Base-by-base conservation (phyloP, 768 basidiomycete species). In the Xerocomellus amylosporus region DNA sequence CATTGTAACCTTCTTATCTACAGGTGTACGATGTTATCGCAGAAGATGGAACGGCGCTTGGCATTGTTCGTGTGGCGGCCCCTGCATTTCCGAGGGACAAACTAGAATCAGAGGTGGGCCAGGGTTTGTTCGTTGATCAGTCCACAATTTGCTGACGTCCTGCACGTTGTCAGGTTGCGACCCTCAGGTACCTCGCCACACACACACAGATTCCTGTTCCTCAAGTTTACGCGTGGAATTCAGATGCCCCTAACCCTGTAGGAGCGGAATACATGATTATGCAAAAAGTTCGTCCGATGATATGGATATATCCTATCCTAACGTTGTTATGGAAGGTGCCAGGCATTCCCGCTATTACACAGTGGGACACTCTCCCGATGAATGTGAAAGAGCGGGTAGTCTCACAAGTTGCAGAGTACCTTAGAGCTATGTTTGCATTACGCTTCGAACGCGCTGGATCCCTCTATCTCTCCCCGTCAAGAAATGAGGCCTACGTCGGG, bases 61-160 rank as follows among this genome's bases (percentile, higher is more conserved):
- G 42, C 12, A 20, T 41, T 9, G 49, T 50, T 31, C 49, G 49
- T 22, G 49, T 50, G 2, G 33, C 51, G 14, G 43, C 51, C 13
- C 44, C 43, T 28, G 43, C 44, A 10, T 52, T 52, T 52, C 44
- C 44, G 12, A 39, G 14, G 42, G 51, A 52, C 26, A 52, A 52
- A 19, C 51, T 46, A 14, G 50, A 51, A 13, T 43, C 41, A 8
- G 41, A 46, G 20, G 51, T 44, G 9, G 28, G 41, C 24, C 7
- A 28, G 5, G 26, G 8, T 26, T n/a, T n/a, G 12, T 34, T 24
- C 14, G 14, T 15, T 10, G 20, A 20, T 34, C 9, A 5, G 5
- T 19, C 10, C 4, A 9, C 8, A 15, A 5, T 10, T 22, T 22
- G 33, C 20, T 34, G 31, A 44, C 26, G 10, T 24, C 42, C 31